Evolutionary conservation across 495 filamentous ascomycete genomes (phyloP).

Genomic region (Thermothielavioides terrestris): DNA sequence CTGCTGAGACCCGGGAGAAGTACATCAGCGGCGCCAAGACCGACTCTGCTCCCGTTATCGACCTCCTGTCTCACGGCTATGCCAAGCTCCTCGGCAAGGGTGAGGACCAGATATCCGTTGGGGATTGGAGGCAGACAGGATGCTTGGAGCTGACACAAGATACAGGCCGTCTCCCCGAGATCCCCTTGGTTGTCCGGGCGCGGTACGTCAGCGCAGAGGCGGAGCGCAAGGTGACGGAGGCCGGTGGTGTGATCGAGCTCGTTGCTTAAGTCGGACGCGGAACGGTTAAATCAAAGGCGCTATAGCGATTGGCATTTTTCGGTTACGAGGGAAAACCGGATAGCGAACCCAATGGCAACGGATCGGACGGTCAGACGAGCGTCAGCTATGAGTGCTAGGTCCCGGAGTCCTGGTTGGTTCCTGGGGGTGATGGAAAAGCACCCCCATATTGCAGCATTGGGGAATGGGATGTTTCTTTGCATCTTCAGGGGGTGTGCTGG

Average conservation of each 20-base stretch:
- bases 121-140: neutral
- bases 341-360: constrained; percentile 22
- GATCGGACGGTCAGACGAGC: constrained; percentile 19
- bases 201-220: constrained; percentile 30
- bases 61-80: constrained; percentile 30
- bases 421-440: constrained; percentile 17
- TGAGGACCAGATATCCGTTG: constrained; percentile 8
- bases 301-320: constrained; percentile 29
- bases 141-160: neutral
- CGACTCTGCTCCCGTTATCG: constrained; percentile 29
- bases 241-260: constrained; percentile 30
- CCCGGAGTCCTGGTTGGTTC: constrained; percentile 29
- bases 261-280: constrained; percentile 24
- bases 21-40: constrained; percentile 26
- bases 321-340: constrained; percentile 26
- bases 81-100: constrained; percentile 33
- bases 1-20: constrained; percentile 27
- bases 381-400: constrained; percentile 22
- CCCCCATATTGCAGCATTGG: constrained; percentile 27
- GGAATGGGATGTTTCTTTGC: constrained; percentile 31
- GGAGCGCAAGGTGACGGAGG: constrained; percentile 30
- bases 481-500: constrained; percentile 12
- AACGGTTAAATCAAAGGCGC: constrained; percentile 23
- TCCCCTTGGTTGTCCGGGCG: constrained; percentile 27
- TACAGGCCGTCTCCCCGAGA: constrained; percentile 28